Conservation (phyloP, 108 stramenopile genomes). For the Skeletonema potamos region DNA sequence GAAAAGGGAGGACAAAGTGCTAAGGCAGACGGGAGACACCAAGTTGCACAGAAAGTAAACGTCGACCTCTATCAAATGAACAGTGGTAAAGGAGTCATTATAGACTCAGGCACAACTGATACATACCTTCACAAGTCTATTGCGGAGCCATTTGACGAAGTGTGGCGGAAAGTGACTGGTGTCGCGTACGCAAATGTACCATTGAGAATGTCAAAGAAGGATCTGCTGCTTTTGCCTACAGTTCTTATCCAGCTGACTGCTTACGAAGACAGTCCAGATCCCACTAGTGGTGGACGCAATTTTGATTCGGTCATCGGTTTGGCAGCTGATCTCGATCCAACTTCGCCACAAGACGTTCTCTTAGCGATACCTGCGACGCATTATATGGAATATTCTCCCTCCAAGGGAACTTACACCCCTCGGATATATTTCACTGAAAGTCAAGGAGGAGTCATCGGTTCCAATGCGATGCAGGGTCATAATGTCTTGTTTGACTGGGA, state of each 20-base stretch:
- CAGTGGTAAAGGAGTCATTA: conserved; percentile 89
- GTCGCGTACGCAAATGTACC: conserved; percentile 19
- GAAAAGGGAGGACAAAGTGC: conserved; percentile 41
- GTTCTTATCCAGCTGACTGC: conserved; percentile 56
- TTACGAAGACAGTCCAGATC: conserved; percentile 44
- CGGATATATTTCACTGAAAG: conserved; percentile 89
- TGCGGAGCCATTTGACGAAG: conserved; percentile 54
- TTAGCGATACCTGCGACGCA: conserved; percentile 32
- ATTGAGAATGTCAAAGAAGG: conserved; percentile 40
- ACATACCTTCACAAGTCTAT: conserved; percentile 81
- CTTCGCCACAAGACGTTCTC: conserved; percentile 63
- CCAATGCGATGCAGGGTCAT: conserved; percentile 92
- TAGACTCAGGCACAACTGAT: conserved; percentile 96
- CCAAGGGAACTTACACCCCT: conserved; percentile 59
- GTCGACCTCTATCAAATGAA: conserved; percentile 44
- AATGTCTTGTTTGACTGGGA: conserved; percentile 89
- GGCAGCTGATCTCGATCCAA: conserved; percentile 34
- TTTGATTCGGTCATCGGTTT: conserved; percentile 24
- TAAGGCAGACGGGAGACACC: conserved; percentile 16
- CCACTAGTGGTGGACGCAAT: not conserved
- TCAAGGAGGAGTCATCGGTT: conserved; percentile 90
- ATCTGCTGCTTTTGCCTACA: conserved; percentile 57
- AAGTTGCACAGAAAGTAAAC: conserved; percentile 9
- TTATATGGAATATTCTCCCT: conserved; percentile 32
- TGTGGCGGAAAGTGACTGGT: conserved; percentile 62